Evolutionary conservation across 441 rosid species (phyloP).

Genomic region (Viola pubescens): DNA sequence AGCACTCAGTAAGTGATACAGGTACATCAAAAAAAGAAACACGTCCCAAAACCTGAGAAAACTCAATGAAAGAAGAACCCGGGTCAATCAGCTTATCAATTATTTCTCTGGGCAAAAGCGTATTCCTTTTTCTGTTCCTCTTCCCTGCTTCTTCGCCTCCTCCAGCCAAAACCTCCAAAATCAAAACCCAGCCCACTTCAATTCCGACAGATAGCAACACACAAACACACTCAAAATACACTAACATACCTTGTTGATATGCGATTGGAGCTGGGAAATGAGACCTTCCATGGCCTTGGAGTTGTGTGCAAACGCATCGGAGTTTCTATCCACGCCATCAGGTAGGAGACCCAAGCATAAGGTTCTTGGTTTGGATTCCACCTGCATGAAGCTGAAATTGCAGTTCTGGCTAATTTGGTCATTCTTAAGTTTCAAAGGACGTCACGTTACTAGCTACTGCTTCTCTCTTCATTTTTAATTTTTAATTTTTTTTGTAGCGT

Average conservation of each 20-base stretch:
- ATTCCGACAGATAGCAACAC: background rate
- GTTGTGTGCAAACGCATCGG: slow-evolving; percentile 42
- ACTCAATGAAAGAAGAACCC: slow-evolving; percentile 88
- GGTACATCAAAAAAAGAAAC: background rate
- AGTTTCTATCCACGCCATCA: slow-evolving; percentile 47
- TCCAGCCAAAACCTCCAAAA: slow-evolving; percentile 51
- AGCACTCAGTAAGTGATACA: too few relatives aligned
- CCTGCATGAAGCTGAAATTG: slow-evolving; percentile 25
- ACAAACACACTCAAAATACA: background rate
- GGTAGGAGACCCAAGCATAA: slow-evolving; percentile 48
- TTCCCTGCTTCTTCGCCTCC: slow-evolving; percentile 73
- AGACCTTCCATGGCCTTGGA: slow-evolving; percentile 50
- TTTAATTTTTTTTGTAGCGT: too few relatives aligned
- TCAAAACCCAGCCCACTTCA: slow-evolving; percentile 5
- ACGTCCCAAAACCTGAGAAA: slow-evolving; percentile 60
- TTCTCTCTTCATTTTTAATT: too few relatives aligned
- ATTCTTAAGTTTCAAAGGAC: background rate
- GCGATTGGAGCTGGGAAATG: slow-evolving; percentile 51
- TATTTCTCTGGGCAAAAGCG: slow-evolving; percentile 77
- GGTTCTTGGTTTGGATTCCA: slow-evolving; percentile 24
- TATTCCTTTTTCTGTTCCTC: slow-evolving; percentile 70
- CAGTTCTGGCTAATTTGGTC: slow-evolving; percentile 36
- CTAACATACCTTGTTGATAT: slow-evolving; percentile 39
- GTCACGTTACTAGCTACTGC: too few relatives aligned
- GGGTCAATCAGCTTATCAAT: slow-evolving; percentile 70